Percentiles rank a stretch among this genome's conserved stretches.
Conservation (phyloP, 805 yeast species). For the Metschnikowia matae region DNA sequence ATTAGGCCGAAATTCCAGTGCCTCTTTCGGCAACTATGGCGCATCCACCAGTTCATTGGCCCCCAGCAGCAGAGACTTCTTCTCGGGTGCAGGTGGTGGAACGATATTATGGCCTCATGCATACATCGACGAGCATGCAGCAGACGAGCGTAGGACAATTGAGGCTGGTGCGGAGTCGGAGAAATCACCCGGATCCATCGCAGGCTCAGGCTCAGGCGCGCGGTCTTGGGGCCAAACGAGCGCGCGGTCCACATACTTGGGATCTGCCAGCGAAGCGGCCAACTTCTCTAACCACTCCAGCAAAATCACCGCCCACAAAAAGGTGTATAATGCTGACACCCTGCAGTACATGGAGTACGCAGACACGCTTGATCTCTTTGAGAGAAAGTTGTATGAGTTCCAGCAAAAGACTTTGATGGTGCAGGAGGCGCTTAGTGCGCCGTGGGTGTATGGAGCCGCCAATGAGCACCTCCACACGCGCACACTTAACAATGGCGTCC, state of each 20-base stretch:
- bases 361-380: slow-evolving; percentile 6
- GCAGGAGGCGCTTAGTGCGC: not conserved
- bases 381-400: slow-evolving; percentile 7
- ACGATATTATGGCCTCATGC: not conserved
- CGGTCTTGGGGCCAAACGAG: not conserved
- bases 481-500: not conserved
- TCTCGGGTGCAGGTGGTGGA: too few relatives aligned
- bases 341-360: slow-evolving; percentile 8
- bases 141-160: not conserved
- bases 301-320: slow-evolving; percentile 1
- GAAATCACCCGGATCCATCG: not conserved
- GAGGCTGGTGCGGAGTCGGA: not conserved
- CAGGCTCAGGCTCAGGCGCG: not conserved
- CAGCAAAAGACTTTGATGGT: slow-evolving; percentile 4
- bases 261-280: not conserved
- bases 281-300: not conserved
- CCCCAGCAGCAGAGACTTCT: too few relatives aligned
- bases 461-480: slow-evolving; percentile 4
- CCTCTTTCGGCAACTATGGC: too few relatives aligned
- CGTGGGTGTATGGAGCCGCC: not conserved
- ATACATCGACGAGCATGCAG: not conserved
- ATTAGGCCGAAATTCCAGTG: too few relatives aligned
- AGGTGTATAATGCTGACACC: slow-evolving; percentile 6
- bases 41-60: too few relatives aligned
- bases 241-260: not conserved